phyloP scores from a whole-genome alignment of 495 filamentous ascomycete genomes.

The Trichoderma gamsii region DNA sequence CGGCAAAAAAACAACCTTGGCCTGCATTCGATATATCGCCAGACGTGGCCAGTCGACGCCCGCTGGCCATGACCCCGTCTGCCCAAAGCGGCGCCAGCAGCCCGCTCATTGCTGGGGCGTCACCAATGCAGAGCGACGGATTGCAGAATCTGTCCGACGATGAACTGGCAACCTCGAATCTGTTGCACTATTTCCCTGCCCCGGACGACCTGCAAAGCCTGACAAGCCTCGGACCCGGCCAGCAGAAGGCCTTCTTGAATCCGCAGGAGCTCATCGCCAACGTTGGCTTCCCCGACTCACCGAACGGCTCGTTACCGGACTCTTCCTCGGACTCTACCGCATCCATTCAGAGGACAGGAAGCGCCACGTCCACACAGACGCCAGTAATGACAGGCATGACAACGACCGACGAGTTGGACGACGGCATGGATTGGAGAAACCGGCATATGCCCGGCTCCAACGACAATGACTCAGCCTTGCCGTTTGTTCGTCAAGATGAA shows the following conservation, averaged over 20 bases:
- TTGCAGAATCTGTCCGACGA: slow-evolving; percentile 18
- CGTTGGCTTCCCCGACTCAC: slow-evolving; percentile 30
- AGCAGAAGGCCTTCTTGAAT: slow-evolving; percentile 16
- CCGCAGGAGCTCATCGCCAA: slow-evolving; percentile 26
- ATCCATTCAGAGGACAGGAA: slow-evolving; percentile 19
- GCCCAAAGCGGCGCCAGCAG: slow-evolving; percentile 20
- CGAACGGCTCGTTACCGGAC: slow-evolving; percentile 39
- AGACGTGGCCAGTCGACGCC: neutral
- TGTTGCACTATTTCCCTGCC: slow-evolving; percentile 9
- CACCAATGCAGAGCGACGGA: slow-evolving; percentile 26
- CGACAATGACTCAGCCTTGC: neutral
- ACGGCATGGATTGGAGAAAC: neutral
- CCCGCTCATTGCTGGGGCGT: slow-evolving; percentile 27
- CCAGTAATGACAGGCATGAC: slow-evolving; percentile 1
- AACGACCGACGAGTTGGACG: neutral
- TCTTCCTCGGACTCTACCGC: slow-evolving; percentile 34
- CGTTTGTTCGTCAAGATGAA: neutral
- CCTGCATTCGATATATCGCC: neutral
- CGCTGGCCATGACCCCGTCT: slow-evolving; percentile 25
- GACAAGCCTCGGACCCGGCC: neutral
- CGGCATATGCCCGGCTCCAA: neutral
- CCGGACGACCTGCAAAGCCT: neutral
- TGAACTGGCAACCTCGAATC: slow-evolving; percentile 15
- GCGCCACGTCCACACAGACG: slow-evolving; percentile 19
- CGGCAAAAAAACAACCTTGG: neutral